Evolutionary conservation across 2,329 filamentous ascomycete genomes (phyloP).

Genomic region (Fusarium dlaminii): DNA sequence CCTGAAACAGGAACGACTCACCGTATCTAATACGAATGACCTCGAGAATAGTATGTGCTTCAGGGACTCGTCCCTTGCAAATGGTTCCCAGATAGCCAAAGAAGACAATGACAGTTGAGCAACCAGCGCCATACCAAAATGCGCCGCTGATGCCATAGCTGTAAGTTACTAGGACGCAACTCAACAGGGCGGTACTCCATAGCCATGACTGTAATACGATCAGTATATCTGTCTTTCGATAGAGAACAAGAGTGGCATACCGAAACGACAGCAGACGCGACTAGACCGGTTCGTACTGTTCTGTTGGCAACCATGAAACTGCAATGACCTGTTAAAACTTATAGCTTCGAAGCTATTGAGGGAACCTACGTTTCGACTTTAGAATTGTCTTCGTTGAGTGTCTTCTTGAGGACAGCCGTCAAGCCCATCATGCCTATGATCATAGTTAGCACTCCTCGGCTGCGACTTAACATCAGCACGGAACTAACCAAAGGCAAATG

Average conservation of each 20-base stretch:
- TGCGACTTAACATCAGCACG: accelerated
- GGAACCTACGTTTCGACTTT: not conserved
- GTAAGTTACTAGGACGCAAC: not conserved
- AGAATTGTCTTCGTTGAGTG: not conserved
- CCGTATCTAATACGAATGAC: not conserved
- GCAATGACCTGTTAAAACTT: no score
- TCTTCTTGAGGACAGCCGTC: not conserved
- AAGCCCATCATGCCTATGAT: not conserved
- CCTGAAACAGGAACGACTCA: accelerated
- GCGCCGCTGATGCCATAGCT: not conserved
- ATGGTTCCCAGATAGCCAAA: not conserved
- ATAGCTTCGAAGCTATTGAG: no score
- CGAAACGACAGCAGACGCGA: not conserved
- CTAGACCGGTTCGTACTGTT: not conserved
- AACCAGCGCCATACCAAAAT: not conserved
- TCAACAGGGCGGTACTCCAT: not conserved
- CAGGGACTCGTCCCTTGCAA: not conserved
- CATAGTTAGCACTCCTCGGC: not conserved
- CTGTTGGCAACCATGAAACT: not conserved
- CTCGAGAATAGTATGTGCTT: not conserved
- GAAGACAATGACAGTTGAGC: not conserved
- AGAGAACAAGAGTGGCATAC: accelerated
- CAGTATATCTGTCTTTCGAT: accelerated
- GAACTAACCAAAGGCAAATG: not conserved
- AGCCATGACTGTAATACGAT: not conserved